Conservation (phyloP, 495 filamentous ascomycete genomes). For the Podospora anserina region DNA sequence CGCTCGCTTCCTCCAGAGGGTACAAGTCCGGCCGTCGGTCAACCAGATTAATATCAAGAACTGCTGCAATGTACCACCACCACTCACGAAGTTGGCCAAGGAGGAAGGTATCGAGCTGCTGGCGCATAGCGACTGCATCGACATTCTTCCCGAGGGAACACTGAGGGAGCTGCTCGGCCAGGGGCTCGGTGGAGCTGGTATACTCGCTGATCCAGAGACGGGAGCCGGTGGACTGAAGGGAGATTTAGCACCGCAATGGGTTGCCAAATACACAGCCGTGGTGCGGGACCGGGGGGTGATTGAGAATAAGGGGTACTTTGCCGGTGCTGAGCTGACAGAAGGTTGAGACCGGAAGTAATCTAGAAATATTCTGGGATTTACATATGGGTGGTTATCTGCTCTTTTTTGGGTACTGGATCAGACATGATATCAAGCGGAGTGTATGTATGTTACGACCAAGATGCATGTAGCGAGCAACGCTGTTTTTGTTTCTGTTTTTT, state of each 20-base stretch:
- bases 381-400: not conserved
- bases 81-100: conserved; percentile 80
- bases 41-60: conserved; percentile 97
- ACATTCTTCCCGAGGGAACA: conserved; percentile 83
- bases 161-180: conserved; percentile 76
- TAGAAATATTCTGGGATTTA: not conserved
- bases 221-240: conserved; percentile 59
- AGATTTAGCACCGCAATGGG: conserved; percentile 84
- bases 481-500: conserved; percentile 13
- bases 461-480: conserved; percentile 3
- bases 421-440: not conserved
- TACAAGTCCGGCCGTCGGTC: conserved; percentile 72
- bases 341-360: conserved; percentile 11
- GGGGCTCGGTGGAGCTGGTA: conserved; percentile 59
- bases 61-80: conserved; percentile 92
- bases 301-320: conserved; percentile 97
- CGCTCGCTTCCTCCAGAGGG: conserved; percentile 52
- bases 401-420: not conserved
- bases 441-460: not conserved
- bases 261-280: conserved; percentile 97
- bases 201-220: conserved; percentile 54
- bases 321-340: conserved; percentile 63
- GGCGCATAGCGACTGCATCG: conserved; percentile 91
- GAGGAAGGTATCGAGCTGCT: conserved; percentile 79
- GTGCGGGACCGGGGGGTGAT: conserved; percentile 94